Evolutionary conservation across 345 rosid species (phyloP).

Genomic region (Eucalyptus erythrocorys): DNA sequence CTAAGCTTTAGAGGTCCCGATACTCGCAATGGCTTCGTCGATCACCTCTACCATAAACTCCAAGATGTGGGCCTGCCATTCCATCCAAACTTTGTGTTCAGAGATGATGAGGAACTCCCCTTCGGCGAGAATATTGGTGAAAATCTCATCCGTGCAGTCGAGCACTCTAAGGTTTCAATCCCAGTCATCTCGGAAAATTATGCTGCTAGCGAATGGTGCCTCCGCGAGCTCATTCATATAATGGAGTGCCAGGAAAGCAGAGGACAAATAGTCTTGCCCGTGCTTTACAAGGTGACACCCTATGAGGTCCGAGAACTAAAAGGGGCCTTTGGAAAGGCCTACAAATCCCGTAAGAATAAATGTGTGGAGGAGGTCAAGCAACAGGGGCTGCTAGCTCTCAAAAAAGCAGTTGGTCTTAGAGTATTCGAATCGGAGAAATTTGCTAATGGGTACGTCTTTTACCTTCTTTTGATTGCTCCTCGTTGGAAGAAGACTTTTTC

Average conservation of each 20-base stretch:
- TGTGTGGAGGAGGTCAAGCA: rapidly evolving
- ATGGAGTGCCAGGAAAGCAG: not conserved
- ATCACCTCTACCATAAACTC: not conserved
- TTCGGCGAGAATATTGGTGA: not conserved
- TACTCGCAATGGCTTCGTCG: not conserved
- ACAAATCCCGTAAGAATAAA: rapidly evolving
- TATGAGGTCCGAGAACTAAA: no score
- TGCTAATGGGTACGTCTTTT: not conserved
- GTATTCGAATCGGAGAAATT: not conserved
- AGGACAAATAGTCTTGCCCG: not conserved
- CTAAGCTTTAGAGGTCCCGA: not conserved
- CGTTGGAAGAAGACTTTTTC: not conserved
- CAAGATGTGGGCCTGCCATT: not conserved
- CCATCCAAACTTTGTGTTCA: not conserved
- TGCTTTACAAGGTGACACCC: not conserved
- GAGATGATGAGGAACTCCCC: not conserved
- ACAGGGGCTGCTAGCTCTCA: not conserved
- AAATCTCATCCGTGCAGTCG: not conserved
- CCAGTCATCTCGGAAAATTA: not conserved
- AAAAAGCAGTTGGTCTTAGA: rapidly evolving
- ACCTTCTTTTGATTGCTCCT: not conserved
- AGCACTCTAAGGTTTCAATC: not conserved
- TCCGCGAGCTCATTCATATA: not conserved
- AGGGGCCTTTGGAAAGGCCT: not conserved
- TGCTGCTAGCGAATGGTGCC: not conserved